phyloP scores from a whole-genome alignment of 495 filamentous ascomycete species.

The Aspergillus sclerotiicarbonarius region DNA sequence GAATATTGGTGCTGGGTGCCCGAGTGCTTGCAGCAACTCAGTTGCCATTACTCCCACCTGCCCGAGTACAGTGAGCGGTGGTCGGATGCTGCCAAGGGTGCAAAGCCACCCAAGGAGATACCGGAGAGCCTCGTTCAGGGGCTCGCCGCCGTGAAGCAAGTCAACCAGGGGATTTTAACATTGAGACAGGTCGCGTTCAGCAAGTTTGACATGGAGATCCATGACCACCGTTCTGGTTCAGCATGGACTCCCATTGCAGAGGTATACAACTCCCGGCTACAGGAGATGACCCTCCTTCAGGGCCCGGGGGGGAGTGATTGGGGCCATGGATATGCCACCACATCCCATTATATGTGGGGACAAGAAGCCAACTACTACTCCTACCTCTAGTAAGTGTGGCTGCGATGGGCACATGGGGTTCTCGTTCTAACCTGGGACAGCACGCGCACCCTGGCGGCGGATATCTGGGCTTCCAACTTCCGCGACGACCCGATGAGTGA shows the following conservation, averaged over 20 bases:
- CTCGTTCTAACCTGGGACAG: not conserved
- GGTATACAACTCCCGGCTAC: not conserved
- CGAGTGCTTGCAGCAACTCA: not conserved
- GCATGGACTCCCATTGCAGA: not conserved
- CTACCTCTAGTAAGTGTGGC: not conserved
- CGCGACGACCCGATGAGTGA: not conserved
- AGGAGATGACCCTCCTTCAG: not conserved
- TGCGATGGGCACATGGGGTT: not conserved
- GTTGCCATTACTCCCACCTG: not conserved
- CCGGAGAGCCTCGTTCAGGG: not conserved
- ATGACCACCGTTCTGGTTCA: not conserved
- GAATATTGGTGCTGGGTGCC: slow-evolving; percentile 5
- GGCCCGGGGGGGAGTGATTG: not conserved
- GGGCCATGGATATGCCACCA: not conserved
- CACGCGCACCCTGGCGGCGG: not conserved
- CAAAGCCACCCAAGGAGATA: not conserved
- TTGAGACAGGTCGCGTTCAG: slow-evolving; percentile 1
- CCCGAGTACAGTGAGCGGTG: not conserved
- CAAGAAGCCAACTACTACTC: slow-evolving; percentile 3
- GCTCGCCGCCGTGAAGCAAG: not conserved
- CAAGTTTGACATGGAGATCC: not conserved
- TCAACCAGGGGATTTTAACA: not conserved
- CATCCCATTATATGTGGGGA: not conserved
- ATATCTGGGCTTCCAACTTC: not conserved
- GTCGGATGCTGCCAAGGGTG: not conserved